These are phyloP conservation scores for Aspergillus bertholletiae DNA, from an alignment of 495 filamentous ascomycete genomes.

Conservation along the genomic window DNA sequence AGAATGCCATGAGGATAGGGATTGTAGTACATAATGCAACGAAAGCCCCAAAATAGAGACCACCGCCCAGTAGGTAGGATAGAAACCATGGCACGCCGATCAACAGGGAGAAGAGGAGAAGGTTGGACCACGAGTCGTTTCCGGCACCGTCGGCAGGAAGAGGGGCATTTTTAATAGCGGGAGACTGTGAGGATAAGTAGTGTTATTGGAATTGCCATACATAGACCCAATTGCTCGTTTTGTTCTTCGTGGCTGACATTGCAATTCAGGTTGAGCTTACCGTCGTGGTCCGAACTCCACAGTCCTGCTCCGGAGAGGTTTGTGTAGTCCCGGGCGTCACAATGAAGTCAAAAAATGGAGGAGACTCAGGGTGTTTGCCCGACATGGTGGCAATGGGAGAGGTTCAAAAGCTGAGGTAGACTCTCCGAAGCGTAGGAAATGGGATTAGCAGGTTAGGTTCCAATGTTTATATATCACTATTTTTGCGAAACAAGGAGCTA, in stretches of 20 bases:
- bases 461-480: too few species aligned
- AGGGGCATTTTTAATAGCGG: constrained; percentile 61
- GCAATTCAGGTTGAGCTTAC: too few species aligned
- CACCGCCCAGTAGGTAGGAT: constrained; percentile 49
- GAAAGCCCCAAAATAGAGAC: constrained; percentile 54
- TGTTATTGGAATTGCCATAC: too few species aligned
- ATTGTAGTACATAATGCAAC: constrained; percentile 52
- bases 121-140: constrained; percentile 55
- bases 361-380: neutral
- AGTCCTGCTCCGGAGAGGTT: neutral
- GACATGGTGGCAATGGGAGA: too few species aligned
- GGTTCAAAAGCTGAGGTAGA: too few species aligned
- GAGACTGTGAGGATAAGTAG: too few species aligned
- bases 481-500: too few species aligned
- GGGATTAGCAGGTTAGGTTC: too few species aligned
- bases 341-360: neutral
- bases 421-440: too few species aligned
- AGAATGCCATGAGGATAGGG: constrained; percentile 56
- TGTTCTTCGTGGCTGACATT: too few species aligned
- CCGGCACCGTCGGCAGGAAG: constrained; percentile 57
- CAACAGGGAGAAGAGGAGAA: constrained; percentile 48
- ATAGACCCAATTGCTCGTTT: too few species aligned
- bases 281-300: neutral
- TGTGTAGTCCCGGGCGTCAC: neutral
- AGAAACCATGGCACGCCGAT: constrained; percentile 48